Base-by-base conservation (phyloP, 2,329 filamentous ascomycete species). In the Penicillium sp. region DNA sequence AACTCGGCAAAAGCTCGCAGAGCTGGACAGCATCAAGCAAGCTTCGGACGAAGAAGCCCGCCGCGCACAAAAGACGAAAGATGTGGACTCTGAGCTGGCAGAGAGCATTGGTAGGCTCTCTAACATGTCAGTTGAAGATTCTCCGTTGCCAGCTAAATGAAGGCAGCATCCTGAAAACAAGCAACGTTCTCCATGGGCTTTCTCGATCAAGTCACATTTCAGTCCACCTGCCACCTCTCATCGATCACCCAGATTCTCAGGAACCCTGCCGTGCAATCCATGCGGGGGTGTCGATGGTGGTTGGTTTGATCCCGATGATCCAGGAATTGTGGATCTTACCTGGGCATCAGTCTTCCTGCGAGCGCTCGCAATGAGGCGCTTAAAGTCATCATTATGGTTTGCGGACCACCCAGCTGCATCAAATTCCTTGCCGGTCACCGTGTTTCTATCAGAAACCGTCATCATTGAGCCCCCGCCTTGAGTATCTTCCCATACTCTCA, bases 371-470 rank as follows among this genome's bases (percentile, higher is more conserved):
- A 97, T 93, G 43, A 99, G 73, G 42, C 88, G 82, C 58, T 87
- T 85, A 70, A 96, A 99, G 1, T 91, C 88, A 18, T 77, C 77
- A 46, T 86, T 86, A 73, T 97, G 88, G 57, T 81, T 86, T 7
- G 79, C 79, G 23, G 87, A 86, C 87, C 93, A 96, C 0, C 85
- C 87, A 1, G 81, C 80, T 3, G 86, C 86, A 69, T 96, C 90
- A 69, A 97, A 97, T 56, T 94, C 89, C 69, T 96, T 97, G 63
- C 88, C 87, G 78, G 89, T 92, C 55, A 97, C 75, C 77, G 82
- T 51, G 54, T 62, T 70, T 5, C 60, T 55, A 9, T 66, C 63
- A 44, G 61, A 56, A 12, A 61, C 51, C 3, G 62, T 60, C 15
- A 63, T 48, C 3, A 53, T 66, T 6, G 84, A 83, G 45, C 79